A percentile compares a stretch with the other conserved stretches of the same genome.
phyloP scores from a whole-genome alignment of 345 rosid species.

The Eucalyptus dawsonii region DNA sequence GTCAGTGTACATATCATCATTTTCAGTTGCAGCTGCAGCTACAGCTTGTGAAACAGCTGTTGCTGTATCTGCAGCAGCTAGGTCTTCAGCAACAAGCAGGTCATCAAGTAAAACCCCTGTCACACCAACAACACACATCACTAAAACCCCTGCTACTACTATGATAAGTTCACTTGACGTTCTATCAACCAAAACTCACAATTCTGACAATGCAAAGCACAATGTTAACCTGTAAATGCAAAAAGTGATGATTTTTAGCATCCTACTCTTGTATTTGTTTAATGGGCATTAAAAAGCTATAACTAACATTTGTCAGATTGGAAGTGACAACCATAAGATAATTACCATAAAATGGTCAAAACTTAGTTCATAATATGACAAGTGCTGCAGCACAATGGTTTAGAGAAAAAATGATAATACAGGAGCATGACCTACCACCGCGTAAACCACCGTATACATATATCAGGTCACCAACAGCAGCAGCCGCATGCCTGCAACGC shows the following conservation, averaged over 20 bases:
- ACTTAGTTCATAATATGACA: background rate
- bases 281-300: background rate
- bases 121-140: background rate
- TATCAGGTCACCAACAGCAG: constrained; percentile 90
- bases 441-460: constrained; percentile 97
- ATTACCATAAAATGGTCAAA: background rate
- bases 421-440: constrained; percentile 60
- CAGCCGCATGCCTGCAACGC: constrained; percentile 99
- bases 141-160: background rate
- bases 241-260: background rate
- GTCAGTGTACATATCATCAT: constrained; percentile 91
- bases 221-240: background rate
- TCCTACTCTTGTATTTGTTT: background rate
- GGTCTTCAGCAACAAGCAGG: constrained; percentile 93
- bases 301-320: background rate
- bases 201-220: background rate
- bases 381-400: background rate
- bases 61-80: constrained; percentile 90
- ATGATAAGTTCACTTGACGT: background rate
- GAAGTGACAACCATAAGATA: background rate
- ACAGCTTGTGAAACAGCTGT: constrained; percentile 90
- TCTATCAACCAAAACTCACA: background rate
- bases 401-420: background rate
- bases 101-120: constrained; percentile 96
- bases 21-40: constrained; percentile 74